These are phyloP conservation scores for Globisporangium radiosum DNA, from an alignment of 352 stramenopile genomes.

Conservation along the genomic window DNA sequence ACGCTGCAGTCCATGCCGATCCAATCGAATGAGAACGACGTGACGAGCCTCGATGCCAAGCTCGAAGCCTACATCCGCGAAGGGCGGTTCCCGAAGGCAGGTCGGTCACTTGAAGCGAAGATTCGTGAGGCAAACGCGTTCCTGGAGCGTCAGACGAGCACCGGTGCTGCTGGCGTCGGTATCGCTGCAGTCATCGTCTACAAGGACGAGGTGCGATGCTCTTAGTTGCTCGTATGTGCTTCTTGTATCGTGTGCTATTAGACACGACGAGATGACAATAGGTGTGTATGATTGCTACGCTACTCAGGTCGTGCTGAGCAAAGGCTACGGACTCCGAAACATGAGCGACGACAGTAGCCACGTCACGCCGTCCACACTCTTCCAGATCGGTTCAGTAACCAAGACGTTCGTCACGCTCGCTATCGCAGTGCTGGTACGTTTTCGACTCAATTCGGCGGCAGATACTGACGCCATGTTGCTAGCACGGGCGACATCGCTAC, in stretches of 20 bases:
- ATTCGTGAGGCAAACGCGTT: slow-evolving; percentile 33
- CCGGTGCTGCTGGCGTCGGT: slow-evolving; percentile 29
- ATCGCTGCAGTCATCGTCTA: slow-evolving; percentile 41
- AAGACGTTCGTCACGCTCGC: slow-evolving; percentile 58
- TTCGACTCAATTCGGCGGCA: too few relatives aligned
- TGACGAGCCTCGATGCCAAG: not conserved
- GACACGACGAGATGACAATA: too few relatives aligned
- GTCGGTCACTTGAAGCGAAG: slow-evolving; percentile 36
- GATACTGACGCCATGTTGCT: too few relatives aligned
- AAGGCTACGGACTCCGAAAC: slow-evolving; percentile 32
- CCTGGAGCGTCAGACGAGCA: slow-evolving; percentile 26
- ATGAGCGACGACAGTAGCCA: slow-evolving; percentile 21
- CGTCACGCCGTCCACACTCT: slow-evolving; percentile 38
- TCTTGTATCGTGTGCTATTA: too few relatives aligned
- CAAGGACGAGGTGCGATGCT: slow-evolving; percentile 22
- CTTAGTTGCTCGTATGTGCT: slow-evolving; percentile 9
- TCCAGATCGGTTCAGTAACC: slow-evolving; percentile 61
- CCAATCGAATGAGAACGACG: too few relatives aligned
- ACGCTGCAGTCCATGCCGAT: too few relatives aligned
- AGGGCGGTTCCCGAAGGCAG: slow-evolving; percentile 26
- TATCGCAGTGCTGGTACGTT: slow-evolving; percentile 26
- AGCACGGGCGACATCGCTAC: not conserved
- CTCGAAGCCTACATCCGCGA: slow-evolving; percentile 18
- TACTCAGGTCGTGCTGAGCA: slow-evolving; percentile 25
- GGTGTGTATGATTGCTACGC: not conserved